These are phyloP conservation scores for Lignosus rhinocerotis DNA, from an alignment of 1,284 basidiomycete genomes.

Conservation along the genomic window DNA sequence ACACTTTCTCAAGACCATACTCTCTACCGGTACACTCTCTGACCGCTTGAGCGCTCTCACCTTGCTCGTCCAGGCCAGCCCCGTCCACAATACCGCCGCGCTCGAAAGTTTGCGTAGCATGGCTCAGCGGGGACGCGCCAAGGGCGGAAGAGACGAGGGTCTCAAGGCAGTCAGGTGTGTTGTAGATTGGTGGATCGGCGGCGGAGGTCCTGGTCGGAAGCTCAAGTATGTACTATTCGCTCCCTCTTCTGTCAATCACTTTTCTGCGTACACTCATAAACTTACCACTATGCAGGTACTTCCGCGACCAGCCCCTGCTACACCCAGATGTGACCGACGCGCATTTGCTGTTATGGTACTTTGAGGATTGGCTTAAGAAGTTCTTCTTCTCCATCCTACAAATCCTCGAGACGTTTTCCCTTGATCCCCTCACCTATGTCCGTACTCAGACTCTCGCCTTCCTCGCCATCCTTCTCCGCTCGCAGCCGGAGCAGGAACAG, in stretches of 20 bases:
- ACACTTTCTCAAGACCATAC: constrained; percentile 81
- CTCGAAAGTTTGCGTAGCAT: constrained; percentile 76
- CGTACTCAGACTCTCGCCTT: constrained; percentile 60
- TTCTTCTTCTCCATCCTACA: constrained; percentile 94
- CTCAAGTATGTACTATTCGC: constrained; percentile 66
- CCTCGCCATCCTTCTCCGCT: constrained; percentile 79
- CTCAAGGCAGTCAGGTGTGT: constrained; percentile 89
- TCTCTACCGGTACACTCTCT: constrained; percentile 87
- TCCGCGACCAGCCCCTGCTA: constrained; percentile 86
- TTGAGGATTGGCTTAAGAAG: constrained; percentile 97
- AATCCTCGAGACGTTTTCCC: constrained; percentile 85
- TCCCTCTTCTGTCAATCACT: background rate
- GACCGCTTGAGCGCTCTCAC: constrained; percentile 94
- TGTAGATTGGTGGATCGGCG: constrained; percentile 96
- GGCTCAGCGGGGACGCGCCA: constrained; percentile 75
- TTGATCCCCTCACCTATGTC: constrained; percentile 89
- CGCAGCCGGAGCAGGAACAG: constrained; percentile 97
- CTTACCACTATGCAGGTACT: constrained; percentile 59
- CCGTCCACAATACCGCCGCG: constrained; percentile 85
- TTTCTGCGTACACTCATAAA: background rate
- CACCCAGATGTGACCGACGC: constrained; percentile 72
- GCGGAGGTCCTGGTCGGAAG: constrained; percentile 80
- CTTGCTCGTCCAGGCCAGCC: constrained; percentile 88
- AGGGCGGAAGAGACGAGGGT: constrained; percentile 90
- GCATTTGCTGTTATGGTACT: constrained; percentile 84